These are phyloP conservation scores for Sarcomyxa edulis DNA, from an alignment of 768 basidiomycete species.

Conservation along the genomic window DNA sequence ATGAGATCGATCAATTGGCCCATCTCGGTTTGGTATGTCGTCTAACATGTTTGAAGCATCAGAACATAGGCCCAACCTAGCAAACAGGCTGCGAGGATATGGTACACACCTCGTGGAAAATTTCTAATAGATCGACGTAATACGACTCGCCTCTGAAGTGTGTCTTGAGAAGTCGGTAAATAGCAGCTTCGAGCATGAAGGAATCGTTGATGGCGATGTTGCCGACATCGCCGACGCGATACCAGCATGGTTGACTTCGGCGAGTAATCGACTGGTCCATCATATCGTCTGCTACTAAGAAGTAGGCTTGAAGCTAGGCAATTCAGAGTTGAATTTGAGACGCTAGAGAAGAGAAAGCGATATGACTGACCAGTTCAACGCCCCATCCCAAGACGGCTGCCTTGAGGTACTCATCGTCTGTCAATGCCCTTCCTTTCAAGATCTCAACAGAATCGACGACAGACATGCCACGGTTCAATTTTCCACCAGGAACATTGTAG, in stretches of 20 bases:
- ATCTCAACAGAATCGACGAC: constrained; percentile 93
- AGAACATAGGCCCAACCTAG: neutral
- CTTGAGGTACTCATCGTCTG: constrained; percentile 84
- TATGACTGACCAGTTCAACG: constrained; percentile 80
- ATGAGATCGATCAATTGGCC: constrained; percentile 95
- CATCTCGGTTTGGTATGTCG: constrained; percentile 88
- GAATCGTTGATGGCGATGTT: constrained; percentile 94
- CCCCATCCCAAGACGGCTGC: constrained; percentile 92
- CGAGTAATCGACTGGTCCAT: constrained; percentile 96
- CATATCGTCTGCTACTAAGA: constrained; percentile 95
- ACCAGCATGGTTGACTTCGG: constrained; percentile 95
- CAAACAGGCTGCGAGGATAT: neutral
- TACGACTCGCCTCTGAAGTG: constrained; percentile 78
- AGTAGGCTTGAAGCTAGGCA: constrained; percentile 88
- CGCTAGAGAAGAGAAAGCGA: neutral
- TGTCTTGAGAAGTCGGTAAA: constrained; percentile 84
- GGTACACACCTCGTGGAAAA: constrained; percentile 66
- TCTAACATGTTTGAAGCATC: no score
- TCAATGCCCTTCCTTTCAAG: constrained; percentile 62
- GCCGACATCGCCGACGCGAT: constrained; percentile 57
- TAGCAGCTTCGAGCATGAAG: constrained; percentile 93
- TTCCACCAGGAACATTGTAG: constrained; percentile 94
- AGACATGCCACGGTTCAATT: constrained; percentile 94
- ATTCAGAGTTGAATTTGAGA: neutral
- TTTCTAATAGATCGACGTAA: constrained; percentile 86